Evolutionary conservation across 805 yeast species (phyloP).

Genomic region (Jamesozyma spencerorum): DNA sequence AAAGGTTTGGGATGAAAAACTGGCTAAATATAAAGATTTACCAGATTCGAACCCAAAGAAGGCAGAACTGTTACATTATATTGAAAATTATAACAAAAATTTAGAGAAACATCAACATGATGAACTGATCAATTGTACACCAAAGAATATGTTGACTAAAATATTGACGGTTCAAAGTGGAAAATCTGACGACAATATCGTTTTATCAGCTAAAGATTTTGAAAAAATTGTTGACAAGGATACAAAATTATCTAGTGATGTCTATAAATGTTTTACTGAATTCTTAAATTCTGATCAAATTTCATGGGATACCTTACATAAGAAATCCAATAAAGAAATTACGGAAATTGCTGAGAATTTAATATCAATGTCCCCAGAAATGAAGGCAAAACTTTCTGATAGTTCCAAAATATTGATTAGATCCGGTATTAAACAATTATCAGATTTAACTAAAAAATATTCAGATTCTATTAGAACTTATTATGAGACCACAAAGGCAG

Average conservation of each 20-base stretch:
- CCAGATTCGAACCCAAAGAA: conserved; percentile 22
- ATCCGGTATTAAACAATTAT: conserved; percentile 19
- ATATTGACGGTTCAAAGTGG: conserved; percentile 30
- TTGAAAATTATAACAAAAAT: conserved; percentile 19
- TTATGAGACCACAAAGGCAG: conserved; percentile 22
- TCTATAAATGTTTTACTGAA: conserved; percentile 19
- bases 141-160: conserved; percentile 38
- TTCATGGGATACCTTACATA: conserved; percentile 6
- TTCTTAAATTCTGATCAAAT: conserved; percentile 18
- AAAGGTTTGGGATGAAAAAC: conserved; percentile 20
- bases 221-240: conserved; percentile 31
- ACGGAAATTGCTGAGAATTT: conserved; percentile 9
- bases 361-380: conserved; percentile 15
- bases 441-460: conserved; percentile 20
- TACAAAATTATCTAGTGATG: conserved; percentile 14
- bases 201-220: conserved; percentile 28
- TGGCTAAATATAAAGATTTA: conserved; percentile 17
- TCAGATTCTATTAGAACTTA: conserved; percentile 22
- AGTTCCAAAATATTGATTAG: conserved; percentile 18
- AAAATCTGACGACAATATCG: conserved; percentile 10
- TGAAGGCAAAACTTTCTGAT: conserved; percentile 19
- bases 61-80: conserved; percentile 16
- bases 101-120: conserved; percentile 16
- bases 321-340: conserved; percentile 11
- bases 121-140: conserved; percentile 31